Evolutionary conservation across 1,284 basidiomycete genomes (phyloP), one percentile per base, ranked within the genome.

Genomic region (Lignosus rhinocerotis): DNA sequence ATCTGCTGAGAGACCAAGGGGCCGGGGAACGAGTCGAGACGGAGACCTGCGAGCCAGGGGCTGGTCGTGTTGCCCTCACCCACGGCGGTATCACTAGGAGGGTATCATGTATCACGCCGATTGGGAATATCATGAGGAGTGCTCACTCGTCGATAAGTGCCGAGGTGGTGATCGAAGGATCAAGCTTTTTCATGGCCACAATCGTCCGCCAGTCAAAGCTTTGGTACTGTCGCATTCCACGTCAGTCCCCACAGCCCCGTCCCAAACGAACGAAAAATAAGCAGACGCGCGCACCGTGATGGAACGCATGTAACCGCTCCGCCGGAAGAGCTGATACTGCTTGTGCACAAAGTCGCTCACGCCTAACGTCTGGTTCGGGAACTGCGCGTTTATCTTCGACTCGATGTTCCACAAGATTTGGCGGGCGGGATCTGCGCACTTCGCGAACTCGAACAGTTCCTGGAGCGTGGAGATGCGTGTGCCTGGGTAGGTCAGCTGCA

Each of bases 201-300:
- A 90, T 65, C 14, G 86, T 85, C 61, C 88, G 78, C 88, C 88
- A 90, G 67, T 90, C 87, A 64, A 90, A 89, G 66, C 87, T 89
- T 74, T 90, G 86, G 66, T 83, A 89, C 86, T 90, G 62, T 3
- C 41, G 50, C 38, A 53, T 41, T 6, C 25, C 6, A n/a, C 9
- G 49, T 56, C 33, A 59, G 56, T 39, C 30, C 3, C 17, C 25
- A 25, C 25, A 25, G 4, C 25, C 25, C 2, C 11, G 19, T 10
- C 31, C 7, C 33, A 9, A 38, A n/a, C 14, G 12, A 25, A 54
- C 60, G 1, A 12, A 3, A 38, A 12, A 6, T 14, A 31, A 34
- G 8, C 17, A n/a, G n/a, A 12, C 12, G n/a, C 11, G 56, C 83
- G 61, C 63, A 87, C 87, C 6, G 85, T 88, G 62, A 90, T 88